Evolutionary conservation across 108 stramenopile genomes (phyloP).

Genomic region (Chaetoceros muelleri): DNA sequence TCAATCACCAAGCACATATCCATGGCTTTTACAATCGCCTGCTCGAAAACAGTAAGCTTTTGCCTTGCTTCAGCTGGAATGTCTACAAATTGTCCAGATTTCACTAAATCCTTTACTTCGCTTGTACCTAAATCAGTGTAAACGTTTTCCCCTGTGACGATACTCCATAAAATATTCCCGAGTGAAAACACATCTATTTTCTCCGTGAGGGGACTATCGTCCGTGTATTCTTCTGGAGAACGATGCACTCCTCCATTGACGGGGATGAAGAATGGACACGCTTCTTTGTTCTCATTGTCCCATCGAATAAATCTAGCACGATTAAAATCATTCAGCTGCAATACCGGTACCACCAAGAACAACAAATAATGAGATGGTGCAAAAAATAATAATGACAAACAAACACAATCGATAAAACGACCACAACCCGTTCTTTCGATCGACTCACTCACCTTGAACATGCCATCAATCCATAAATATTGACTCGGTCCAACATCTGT

Average conservation of each 20-base stretch:
- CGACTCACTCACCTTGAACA: slow-evolving; percentile 54
- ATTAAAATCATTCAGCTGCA: slow-evolving; percentile 60
- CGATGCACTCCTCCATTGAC: slow-evolving; percentile 13
- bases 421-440: too few relatives aligned
- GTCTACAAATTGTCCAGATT: not conserved
- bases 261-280: slow-evolving; percentile 9
- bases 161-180: slow-evolving; percentile 8
- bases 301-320: slow-evolving; percentile 50
- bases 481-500: slow-evolving; percentile 12
- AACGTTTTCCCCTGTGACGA: slow-evolving; percentile 8
- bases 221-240: slow-evolving; percentile 16
- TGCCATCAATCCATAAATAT: slow-evolving; percentile 16
- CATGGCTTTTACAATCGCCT: slow-evolving; percentile 4
- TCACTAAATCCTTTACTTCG: slow-evolving; percentile 4
- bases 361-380: too few relatives aligned
- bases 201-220: slow-evolving; percentile 8
- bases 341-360: too few relatives aligned
- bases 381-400: too few relatives aligned
- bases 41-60: not conserved
- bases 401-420: too few relatives aligned
- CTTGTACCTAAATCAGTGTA: not conserved
- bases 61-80: not conserved
- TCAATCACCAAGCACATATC: slow-evolving; percentile 5
- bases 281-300: slow-evolving; percentile 10
- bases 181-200: slow-evolving; percentile 20